Percentiles rank a stretch among this genome's conserved stretches.
Evolutionary conservation across 1,284 basidiomycete species (phyloP).

Genomic region (Sanghuangporus sanghuang): DNA sequence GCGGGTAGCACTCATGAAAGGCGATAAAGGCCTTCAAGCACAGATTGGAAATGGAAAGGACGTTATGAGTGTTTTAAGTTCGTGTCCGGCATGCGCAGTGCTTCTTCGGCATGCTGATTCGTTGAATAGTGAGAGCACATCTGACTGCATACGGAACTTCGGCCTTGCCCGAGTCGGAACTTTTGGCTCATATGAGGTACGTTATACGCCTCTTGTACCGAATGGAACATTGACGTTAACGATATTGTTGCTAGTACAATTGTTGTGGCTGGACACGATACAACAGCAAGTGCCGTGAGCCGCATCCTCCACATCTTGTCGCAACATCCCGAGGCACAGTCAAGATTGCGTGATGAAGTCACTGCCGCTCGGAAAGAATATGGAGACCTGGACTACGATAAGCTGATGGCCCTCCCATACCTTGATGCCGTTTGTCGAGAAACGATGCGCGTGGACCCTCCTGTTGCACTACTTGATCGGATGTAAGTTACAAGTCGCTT

Average conservation of each 20-base stretch:
- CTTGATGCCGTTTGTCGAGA: slow-evolving; percentile 32
- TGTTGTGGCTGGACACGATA: slow-evolving; percentile 27
- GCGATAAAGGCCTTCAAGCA: slow-evolving; percentile 22
- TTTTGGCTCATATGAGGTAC: slow-evolving; percentile 31
- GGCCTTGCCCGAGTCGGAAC: slow-evolving; percentile 26
- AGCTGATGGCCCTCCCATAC: slow-evolving; percentile 26
- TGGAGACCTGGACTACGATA: slow-evolving; percentile 26
- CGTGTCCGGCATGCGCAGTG: slow-evolving; percentile 4
- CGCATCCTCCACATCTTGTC: slow-evolving; percentile 24
- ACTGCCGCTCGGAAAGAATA: slow-evolving; percentile 19
- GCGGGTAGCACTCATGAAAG: slow-evolving; percentile 22
- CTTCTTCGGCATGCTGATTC: background rate
- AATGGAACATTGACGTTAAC: background rate
- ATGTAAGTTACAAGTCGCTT: slow-evolving; percentile 7
- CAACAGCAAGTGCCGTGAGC: slow-evolving; percentile 25
- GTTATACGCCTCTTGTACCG: slow-evolving; percentile 8
- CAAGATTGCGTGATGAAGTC: slow-evolving; percentile 25
- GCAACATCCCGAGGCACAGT: slow-evolving; percentile 23
- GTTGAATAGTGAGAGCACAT: slow-evolving; percentile 26
- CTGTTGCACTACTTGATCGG: slow-evolving; percentile 2
- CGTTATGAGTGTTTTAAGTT: slow-evolving; percentile 30
- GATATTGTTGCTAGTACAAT: slow-evolving; percentile 22
- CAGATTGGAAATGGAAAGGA: slow-evolving; percentile 28
- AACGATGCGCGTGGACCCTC: slow-evolving; percentile 23
- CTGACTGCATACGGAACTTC: slow-evolving; percentile 25